A percentile compares a stretch with the other conserved stretches of the same genome.
phyloP scores from a whole-genome alignment of 345 rosid genomes.

The Eucalyptus camaldulensis region DNA sequence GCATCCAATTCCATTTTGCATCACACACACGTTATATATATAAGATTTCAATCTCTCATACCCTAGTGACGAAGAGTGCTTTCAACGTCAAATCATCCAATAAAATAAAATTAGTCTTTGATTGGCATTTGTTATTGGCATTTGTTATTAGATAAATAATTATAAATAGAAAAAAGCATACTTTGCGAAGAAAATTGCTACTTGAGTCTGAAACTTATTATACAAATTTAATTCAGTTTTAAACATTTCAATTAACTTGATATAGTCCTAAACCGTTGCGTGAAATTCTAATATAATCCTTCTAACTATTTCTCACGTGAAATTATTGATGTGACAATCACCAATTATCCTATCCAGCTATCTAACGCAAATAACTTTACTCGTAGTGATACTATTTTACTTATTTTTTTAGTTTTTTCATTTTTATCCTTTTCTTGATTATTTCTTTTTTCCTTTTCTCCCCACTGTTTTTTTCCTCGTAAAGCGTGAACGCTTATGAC shows the following conservation, averaged over 20 bases:
- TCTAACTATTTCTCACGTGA: not conserved
- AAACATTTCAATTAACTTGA: not conserved
- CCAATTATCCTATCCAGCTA: not conserved
- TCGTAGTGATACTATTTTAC: no score
- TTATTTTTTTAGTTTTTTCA: no score
- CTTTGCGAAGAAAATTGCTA: not conserved
- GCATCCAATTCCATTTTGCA: no score
- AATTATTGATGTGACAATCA: not conserved
- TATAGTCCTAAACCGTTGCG: fast-evolving
- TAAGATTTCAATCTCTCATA: no score
- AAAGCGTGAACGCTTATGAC: no score
- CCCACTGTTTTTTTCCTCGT: no score
- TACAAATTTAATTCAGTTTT: fast-evolving
- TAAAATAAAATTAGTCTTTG: not conserved
- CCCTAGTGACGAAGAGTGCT: no score
- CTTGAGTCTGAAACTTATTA: fast-evolving
- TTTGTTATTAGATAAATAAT: not conserved
- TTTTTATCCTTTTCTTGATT: no score
- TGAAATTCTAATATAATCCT: not conserved
- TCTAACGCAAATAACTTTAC: no score
- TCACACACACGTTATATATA: no score
- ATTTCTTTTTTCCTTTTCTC: no score
- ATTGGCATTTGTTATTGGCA: not conserved
- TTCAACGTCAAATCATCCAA: no score
- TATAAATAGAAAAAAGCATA: not conserved